Evolutionary conservation across 768 basidiomycete species (phyloP).

Genomic region (Chlorophyllum brunneum): DNA sequence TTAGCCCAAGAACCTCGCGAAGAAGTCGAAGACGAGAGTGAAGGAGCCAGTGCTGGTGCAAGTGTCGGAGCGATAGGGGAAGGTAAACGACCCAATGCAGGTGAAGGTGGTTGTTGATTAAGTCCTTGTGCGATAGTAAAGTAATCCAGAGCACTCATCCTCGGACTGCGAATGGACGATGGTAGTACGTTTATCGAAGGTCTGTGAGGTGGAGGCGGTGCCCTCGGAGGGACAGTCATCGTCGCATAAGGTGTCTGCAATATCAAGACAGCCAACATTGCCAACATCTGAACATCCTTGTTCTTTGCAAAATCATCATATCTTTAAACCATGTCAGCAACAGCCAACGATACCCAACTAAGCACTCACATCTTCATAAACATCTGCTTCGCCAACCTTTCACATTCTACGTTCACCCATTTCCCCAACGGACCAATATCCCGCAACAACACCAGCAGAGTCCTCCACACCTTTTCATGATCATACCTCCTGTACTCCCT

Average conservation of each 20-base stretch:
- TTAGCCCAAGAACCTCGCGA: constrained; percentile 83
- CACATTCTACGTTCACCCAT: constrained; percentile 23
- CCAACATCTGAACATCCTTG: constrained; percentile 79
- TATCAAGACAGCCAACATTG: constrained; percentile 69
- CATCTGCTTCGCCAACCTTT: constrained; percentile 32
- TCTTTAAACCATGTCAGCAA: constrained; percentile 21
- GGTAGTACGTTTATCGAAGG: constrained; percentile 12
- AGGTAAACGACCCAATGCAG: constrained; percentile 49
- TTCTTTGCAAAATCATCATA: constrained; percentile 37
- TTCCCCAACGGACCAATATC: not conserved
- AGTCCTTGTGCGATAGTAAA: constrained; percentile 45
- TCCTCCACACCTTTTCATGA: constrained; percentile 67
- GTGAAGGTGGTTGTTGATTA: constrained; percentile 40
- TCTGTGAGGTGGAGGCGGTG: not conserved
- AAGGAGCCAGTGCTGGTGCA: constrained; percentile 25
- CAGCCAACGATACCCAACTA: not conserved
- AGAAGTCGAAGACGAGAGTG: constrained; percentile 50
- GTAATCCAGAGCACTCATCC: constrained; percentile 45
- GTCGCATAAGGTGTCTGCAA: constrained; percentile 41
- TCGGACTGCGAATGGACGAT: constrained; percentile 2
- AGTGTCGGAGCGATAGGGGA: constrained; percentile 37
- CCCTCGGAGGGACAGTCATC: not conserved
- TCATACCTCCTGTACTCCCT: constrained; percentile 55
- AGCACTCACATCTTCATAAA: constrained; percentile 45
- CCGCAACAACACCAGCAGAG: constrained; percentile 46